Evolutionary conservation across 257 asterid species (phyloP).

Genomic region (Forsythia viridissima): DNA sequence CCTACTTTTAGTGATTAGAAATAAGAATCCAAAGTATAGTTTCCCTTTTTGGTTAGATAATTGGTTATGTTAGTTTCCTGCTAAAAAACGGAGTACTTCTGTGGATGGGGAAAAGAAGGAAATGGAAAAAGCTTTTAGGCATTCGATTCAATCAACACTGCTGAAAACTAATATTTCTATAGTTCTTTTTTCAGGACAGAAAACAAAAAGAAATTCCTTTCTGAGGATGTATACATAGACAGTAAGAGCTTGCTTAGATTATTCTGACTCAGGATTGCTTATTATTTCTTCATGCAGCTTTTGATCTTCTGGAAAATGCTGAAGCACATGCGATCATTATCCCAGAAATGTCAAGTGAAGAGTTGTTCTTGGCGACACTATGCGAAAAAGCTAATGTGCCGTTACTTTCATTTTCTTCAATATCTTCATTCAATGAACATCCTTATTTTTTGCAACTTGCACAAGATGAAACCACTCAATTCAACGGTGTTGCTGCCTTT

Average conservation of each 20-base stretch:
- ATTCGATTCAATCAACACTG: too few relatives aligned
- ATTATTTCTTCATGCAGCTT: slow-evolving; percentile 31
- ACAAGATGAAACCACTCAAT: slow-evolving; percentile 35
- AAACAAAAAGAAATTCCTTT: too few relatives aligned
- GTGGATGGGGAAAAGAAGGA: too few relatives aligned
- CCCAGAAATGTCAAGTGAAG: slow-evolving; percentile 29
- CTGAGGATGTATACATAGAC: neutral
- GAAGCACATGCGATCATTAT: slow-evolving; percentile 37
- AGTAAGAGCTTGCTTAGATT: neutral
- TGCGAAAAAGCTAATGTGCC: slow-evolving; percentile 35
- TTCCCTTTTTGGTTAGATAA: too few relatives aligned
- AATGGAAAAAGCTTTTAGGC: too few relatives aligned
- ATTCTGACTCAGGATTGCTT: slow-evolving; percentile 9
- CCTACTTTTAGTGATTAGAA: too few relatives aligned
- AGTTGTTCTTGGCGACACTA: slow-evolving; percentile 30
- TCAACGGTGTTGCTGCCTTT: slow-evolving; percentile 37
- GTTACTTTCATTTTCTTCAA: slow-evolving; percentile 36
- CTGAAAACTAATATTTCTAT: too few relatives aligned
- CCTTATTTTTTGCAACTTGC: slow-evolving; percentile 42
- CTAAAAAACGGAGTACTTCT: too few relatives aligned
- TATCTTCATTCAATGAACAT: slow-evolving; percentile 16
- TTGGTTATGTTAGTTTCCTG: too few relatives aligned
- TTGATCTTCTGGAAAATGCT: slow-evolving; percentile 40
- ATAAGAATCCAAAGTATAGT: too few relatives aligned
- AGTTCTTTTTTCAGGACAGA: too few relatives aligned